Conservation (phyloP, 306 rosid genomes). For the Cucumis hystrix region DNA sequence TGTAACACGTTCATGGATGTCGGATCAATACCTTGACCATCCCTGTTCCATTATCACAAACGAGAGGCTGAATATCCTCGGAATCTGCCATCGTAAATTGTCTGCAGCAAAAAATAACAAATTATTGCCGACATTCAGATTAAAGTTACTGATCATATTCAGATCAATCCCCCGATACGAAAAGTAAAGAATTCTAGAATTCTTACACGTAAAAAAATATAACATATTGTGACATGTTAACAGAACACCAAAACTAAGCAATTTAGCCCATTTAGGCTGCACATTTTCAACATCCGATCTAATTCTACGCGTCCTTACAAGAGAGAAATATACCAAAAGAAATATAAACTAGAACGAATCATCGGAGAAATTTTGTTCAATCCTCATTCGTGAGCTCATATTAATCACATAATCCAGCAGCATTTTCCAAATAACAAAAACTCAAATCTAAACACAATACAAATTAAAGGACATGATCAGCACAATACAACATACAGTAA, state of each 20-base stretch:
- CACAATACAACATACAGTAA: neutral
- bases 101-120: slow-evolving; percentile 18
- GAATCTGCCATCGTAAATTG: slow-evolving; percentile 55
- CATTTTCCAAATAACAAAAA: neutral
- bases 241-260: neutral
- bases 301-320: neutral
- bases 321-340: neutral
- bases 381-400: neutral
- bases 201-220: neutral
- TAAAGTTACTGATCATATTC: neutral
- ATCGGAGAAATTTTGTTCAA: neutral
- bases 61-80: slow-evolving; percentile 96
- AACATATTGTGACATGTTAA: neutral
- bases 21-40: slow-evolving; percentile 74
- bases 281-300: neutral
- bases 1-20: neutral
- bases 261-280: neutral
- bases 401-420: neutral
- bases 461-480: neutral
- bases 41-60: slow-evolving; percentile 94
- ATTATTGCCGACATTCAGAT: neutral
- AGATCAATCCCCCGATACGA: neutral
- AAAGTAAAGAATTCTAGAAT: neutral
- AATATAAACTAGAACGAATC: neutral
- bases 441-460: neutral